Conservation (phyloP, 2,329 filamentous ascomycete genomes). For the Myotisia sp. region DNA sequence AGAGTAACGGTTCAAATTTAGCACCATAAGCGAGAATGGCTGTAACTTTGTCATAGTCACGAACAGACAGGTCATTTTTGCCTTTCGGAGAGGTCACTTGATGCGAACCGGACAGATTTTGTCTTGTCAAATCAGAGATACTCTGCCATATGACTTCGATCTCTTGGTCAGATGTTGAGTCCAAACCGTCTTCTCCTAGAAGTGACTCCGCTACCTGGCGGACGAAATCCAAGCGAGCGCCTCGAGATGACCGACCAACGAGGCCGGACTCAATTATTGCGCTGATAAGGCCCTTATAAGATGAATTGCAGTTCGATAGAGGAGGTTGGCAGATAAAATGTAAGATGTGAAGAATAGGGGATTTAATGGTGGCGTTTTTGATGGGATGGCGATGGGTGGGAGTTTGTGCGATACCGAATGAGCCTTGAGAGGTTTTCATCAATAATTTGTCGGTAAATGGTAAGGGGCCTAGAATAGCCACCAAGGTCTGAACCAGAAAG, state of each 20-base stretch:
- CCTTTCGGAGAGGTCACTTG: constrained; percentile 24
- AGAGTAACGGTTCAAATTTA: constrained; percentile 15
- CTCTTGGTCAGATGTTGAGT: constrained; percentile 2
- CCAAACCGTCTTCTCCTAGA: constrained; percentile 4
- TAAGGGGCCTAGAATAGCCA: constrained; percentile 36
- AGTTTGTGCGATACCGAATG: constrained; percentile 34
- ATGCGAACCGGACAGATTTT: constrained; percentile 21
- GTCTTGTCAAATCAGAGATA: constrained; percentile 20
- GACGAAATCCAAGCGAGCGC: constrained; percentile 25
- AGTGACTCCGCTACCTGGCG: constrained; percentile 24
- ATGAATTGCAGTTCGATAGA: constrained; percentile 13
- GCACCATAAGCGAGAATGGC: constrained; percentile 51
- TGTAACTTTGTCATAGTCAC: constrained; percentile 55
- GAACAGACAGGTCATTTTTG: constrained; percentile 38
- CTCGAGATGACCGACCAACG: constrained; percentile 21
- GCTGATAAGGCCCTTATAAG: constrained; percentile 20
- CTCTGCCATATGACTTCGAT: constrained; percentile 23
- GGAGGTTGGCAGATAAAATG: constrained; percentile 19
- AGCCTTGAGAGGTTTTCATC: constrained; percentile 40
- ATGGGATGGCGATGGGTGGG: constrained; percentile 21
- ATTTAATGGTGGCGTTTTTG: constrained; percentile 19
- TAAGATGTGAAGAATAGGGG: constrained; percentile 28
- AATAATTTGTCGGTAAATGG: constrained; percentile 38
- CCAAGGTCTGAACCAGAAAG: constrained; percentile 38
- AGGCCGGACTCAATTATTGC: constrained; percentile 22